Evolutionary conservation across 2,329 filamentous ascomycete genomes (phyloP).

Genomic region (Chaetomiaceae sp.): DNA sequence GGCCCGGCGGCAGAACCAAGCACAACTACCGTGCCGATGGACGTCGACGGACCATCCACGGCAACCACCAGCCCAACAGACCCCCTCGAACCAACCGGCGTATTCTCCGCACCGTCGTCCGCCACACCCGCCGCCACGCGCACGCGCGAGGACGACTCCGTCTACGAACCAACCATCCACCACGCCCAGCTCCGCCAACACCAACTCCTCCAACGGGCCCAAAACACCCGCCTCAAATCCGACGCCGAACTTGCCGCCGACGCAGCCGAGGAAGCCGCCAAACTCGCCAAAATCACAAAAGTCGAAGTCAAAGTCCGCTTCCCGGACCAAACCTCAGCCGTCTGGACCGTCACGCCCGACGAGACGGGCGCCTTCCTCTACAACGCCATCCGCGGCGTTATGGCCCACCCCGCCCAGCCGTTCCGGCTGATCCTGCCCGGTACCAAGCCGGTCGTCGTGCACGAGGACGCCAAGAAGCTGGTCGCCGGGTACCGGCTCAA

Average conservation of each 20-base stretch:
- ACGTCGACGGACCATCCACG: constrained; percentile 16
- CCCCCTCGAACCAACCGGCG: constrained; percentile 51
- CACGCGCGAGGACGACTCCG: constrained; percentile 61
- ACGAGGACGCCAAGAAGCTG: constrained; percentile 49
- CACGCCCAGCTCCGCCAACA: constrained; percentile 73
- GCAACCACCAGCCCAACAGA: constrained; percentile 9
- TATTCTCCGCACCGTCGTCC: constrained; percentile 75
- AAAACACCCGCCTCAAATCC: constrained; percentile 74
- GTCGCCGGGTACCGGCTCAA: constrained; percentile 68
- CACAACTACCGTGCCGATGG: constrained; percentile 13
- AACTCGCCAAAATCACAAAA: constrained; percentile 59
- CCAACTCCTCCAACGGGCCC: constrained; percentile 54
- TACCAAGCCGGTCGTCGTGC: constrained; percentile 42
- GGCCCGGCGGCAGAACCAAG: neutral
- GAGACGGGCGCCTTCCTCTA: constrained; percentile 72
- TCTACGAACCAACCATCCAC: constrained; percentile 70
- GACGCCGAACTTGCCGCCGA: constrained; percentile 75
- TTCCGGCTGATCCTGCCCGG: constrained; percentile 68
- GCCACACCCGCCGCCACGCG: constrained; percentile 71
- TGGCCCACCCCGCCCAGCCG: constrained; percentile 57
- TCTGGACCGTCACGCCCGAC: constrained; percentile 62
- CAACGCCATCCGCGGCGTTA: constrained; percentile 64
- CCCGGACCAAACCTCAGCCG: constrained; percentile 76
- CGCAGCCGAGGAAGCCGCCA: constrained; percentile 60
- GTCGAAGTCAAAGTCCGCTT: constrained; percentile 79